Conservation (phyloP, 352 stramenopile species). For the Thalassiosira oceanica region DNA sequence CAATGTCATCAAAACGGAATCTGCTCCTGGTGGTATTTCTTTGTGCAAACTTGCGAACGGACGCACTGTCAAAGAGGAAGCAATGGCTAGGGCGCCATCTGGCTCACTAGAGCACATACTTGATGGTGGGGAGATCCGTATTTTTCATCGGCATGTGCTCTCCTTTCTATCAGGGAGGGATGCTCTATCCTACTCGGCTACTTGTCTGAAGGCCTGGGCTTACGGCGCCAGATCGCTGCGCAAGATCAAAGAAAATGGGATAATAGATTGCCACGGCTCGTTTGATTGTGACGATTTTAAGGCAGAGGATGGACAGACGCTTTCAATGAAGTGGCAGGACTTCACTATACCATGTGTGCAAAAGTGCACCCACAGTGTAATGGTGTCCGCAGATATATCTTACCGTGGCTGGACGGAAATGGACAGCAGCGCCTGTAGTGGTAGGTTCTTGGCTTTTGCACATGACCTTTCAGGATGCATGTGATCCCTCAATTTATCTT, state of each 20-base stretch:
- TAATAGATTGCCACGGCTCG: too few relatives aligned
- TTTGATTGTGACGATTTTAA: not conserved
- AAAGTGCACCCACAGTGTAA: conserved; percentile 42
- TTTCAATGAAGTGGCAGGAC: conserved; percentile 38
- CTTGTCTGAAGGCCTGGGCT: conserved; percentile 19
- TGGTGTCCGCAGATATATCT: conserved; percentile 33
- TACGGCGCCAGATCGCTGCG: conserved; percentile 35
- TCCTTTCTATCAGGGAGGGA: conserved; percentile 26
- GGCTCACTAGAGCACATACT: too few relatives aligned
- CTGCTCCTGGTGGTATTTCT: conserved; percentile 18
- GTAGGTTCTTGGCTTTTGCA: too few relatives aligned
- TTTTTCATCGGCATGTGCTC: conserved; percentile 29
- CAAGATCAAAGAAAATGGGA: too few relatives aligned
- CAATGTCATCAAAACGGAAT: conserved; percentile 17
- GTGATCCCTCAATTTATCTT: too few relatives aligned
- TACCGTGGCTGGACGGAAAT: conserved; percentile 6
- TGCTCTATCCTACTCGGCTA: conserved; percentile 37
- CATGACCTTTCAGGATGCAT: too few relatives aligned
- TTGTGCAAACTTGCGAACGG: conserved; percentile 23
- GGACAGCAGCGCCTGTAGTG: too few relatives aligned
- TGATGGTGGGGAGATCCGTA: too few relatives aligned
- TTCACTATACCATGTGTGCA: conserved; percentile 27
- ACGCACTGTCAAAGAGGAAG: conserved; percentile 36
- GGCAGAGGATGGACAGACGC: conserved; percentile 3
- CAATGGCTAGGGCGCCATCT: conserved; percentile 19